Conservation (phyloP, 768 basidiomycete species). For the Auricularia heimuer region DNA sequence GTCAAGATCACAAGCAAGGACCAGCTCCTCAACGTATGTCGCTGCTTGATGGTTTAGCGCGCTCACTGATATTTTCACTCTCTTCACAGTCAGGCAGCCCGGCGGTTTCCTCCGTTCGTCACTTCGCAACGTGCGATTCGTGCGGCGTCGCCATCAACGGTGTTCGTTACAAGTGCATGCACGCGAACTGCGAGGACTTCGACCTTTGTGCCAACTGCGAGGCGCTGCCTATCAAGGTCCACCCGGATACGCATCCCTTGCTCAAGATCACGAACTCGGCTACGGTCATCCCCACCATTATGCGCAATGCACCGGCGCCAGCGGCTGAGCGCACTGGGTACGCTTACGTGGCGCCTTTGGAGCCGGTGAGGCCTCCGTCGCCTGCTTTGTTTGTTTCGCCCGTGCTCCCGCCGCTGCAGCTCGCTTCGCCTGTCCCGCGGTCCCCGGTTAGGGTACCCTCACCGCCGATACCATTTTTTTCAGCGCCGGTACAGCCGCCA, state of each 20-base stretch:
- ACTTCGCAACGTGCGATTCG: slow-evolving; percentile 40
- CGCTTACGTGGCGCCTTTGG: too few relatives aligned
- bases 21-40: slow-evolving; percentile 47
- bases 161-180: slow-evolving; percentile 78
- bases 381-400: too few relatives aligned
- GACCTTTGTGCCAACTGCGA: slow-evolving; percentile 77
- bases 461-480: too few relatives aligned
- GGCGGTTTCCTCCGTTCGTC: not conserved
- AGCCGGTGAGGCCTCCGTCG: too few relatives aligned
- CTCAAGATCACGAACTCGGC: slow-evolving; percentile 58
- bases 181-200: slow-evolving; percentile 65
- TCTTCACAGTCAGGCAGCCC: not conserved
- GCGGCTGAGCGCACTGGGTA: too few relatives aligned
- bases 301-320: not conserved
- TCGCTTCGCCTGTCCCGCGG: too few relatives aligned
- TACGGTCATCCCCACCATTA: slow-evolving; percentile 32
- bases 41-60: not conserved
- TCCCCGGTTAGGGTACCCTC: too few relatives aligned
- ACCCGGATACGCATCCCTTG: slow-evolving; percentile 61
- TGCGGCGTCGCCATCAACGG: slow-evolving; percentile 50
- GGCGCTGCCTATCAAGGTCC: slow-evolving; percentile 65
- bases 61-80: not conserved
- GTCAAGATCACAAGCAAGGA: slow-evolving; percentile 44
- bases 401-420: too few relatives aligned
- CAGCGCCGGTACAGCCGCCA: too few relatives aligned